phyloP scores from a whole-genome alignment of 1,284 basidiomycete species.

The Ceratorhiza oryzae-sativae region DNA sequence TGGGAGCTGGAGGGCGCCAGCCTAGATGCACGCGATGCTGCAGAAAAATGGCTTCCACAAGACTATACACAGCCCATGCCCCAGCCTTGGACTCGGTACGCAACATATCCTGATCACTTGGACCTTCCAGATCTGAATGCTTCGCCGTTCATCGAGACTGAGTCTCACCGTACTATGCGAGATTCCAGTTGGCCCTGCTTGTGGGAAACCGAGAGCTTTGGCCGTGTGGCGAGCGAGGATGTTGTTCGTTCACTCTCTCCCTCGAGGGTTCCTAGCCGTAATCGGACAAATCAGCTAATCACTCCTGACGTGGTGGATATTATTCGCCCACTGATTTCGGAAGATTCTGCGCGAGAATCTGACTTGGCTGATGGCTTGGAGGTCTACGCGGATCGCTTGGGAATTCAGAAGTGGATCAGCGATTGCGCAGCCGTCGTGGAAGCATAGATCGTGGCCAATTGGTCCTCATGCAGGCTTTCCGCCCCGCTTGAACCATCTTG shows the following conservation, averaged over 20 bases:
- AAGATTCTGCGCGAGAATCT: too few relatives aligned
- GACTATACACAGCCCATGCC: neutral
- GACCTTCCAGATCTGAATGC: neutral
- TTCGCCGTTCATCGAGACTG: neutral
- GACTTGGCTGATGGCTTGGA: slow-evolving; percentile 5
- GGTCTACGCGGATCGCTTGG: neutral
- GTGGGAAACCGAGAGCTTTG: neutral
- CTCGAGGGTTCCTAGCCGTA: neutral
- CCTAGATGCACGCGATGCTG: neutral
- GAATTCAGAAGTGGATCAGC: neutral
- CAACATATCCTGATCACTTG: slow-evolving; percentile 1
- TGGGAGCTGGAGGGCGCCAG: neutral
- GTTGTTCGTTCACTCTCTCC: neutral
- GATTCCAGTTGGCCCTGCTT: neutral
- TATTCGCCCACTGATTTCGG: too few relatives aligned
- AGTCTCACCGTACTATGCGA: neutral
- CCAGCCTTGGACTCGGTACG: slow-evolving; percentile 1
- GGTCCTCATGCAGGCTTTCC: too few relatives aligned
- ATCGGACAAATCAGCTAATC: too few relatives aligned
- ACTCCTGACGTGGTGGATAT: too few relatives aligned
- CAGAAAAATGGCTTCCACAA: neutral
- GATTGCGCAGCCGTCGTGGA: neutral
- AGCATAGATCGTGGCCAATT: too few relatives aligned
- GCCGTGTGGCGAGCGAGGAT: neutral
- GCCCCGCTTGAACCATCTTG: too few relatives aligned